Conservation (phyloP, 441 rosid species). For the Pelargonium australe region DNA sequence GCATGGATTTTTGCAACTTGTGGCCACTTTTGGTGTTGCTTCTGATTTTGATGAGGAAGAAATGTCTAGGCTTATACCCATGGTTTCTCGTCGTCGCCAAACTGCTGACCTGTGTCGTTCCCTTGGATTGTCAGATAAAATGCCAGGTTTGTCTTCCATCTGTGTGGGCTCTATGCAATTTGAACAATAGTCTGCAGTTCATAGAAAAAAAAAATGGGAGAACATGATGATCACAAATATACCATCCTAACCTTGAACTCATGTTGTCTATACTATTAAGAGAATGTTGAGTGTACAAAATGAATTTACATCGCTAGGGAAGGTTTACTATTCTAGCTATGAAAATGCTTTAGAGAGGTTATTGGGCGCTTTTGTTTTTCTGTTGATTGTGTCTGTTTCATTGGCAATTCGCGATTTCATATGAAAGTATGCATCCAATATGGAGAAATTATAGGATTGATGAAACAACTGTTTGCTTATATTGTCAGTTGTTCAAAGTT, state of each 20-base stretch:
- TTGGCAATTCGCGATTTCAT: background rate
- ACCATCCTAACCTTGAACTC: background rate
- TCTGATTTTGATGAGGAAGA: slow-evolving; percentile 68
- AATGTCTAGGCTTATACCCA: slow-evolving; percentile 68
- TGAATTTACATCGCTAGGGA: background rate
- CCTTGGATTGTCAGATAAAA: slow-evolving; percentile 76
- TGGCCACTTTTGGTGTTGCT: slow-evolving; percentile 78
- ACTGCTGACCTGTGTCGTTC: slow-evolving; percentile 87
- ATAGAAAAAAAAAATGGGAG: background rate
- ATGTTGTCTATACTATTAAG: background rate
- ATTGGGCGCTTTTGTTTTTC: no score
- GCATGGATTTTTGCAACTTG: slow-evolving; percentile 92
- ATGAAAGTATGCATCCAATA: background rate
- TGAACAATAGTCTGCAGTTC: background rate
- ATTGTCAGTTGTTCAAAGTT: background rate
- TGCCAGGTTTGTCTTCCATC: slow-evolving; percentile 66
- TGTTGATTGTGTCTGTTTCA: background rate
- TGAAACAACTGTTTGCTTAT: background rate
- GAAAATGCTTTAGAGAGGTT: no score
- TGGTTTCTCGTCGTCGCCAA: slow-evolving; percentile 98
- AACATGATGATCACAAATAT: background rate
- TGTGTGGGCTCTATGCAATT: background rate
- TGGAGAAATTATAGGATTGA: background rate
- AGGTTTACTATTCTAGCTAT: background rate
- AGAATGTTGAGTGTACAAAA: background rate